phyloP scores from a whole-genome alignment of 306 rosid species.

The Quercus parvula region DNA sequence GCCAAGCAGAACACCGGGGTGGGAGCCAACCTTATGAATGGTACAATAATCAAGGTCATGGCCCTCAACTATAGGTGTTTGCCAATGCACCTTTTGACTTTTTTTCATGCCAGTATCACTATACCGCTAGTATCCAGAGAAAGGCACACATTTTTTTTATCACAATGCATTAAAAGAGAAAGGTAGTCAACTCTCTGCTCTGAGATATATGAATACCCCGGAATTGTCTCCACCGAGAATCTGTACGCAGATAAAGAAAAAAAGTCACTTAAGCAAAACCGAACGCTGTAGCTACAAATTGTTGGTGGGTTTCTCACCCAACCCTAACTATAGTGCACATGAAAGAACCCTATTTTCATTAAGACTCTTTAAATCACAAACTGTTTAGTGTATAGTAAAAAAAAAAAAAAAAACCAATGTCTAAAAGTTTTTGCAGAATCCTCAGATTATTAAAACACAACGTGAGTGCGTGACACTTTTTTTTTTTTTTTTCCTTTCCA shows the following conservation, averaged over 20 bases:
- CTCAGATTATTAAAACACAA: background rate
- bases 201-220: constrained; percentile 37
- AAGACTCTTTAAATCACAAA: background rate
- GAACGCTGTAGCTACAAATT: constrained; percentile 39
- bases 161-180: constrained; percentile 32
- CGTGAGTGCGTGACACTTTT: background rate
- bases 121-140: background rate
- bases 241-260: background rate
- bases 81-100: too few relatives aligned
- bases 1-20: too few relatives aligned
- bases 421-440: background rate
- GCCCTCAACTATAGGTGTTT: too few relatives aligned
- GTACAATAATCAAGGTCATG: too few relatives aligned
- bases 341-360: constrained; percentile 30
- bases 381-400: background rate
- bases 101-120: too few relatives aligned
- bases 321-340: constrained; percentile 52
- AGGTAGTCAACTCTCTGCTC: constrained; percentile 51
- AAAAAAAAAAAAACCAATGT: background rate
- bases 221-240: constrained; percentile 10
- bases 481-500: background rate
- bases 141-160: constrained; percentile 15
- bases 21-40: too few relatives aligned
- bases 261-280: constrained; percentile 20
- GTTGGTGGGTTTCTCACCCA: constrained; percentile 66